Conservation (phyloP, 257 asterid genomes). For the Capsicum baccatum region DNA sequence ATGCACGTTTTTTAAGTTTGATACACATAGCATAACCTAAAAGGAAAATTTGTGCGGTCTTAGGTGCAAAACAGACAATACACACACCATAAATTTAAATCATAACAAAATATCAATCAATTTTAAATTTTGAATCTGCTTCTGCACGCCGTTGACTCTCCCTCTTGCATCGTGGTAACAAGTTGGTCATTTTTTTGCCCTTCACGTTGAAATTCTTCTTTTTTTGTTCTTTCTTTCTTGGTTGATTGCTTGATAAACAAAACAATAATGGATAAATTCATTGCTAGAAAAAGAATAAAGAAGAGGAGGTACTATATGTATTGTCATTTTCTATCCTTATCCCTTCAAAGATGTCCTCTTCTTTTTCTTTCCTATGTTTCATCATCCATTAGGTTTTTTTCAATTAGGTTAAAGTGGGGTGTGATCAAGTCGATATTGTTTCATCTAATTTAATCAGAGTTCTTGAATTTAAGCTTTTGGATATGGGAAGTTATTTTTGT, state of each 20-base stretch:
- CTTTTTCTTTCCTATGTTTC: constrained; percentile 22
- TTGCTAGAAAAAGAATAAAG: neutral
- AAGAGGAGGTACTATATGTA: neutral
- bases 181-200: neutral
- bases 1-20: neutral
- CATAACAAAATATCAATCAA: neutral
- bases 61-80: neutral
- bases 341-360: neutral
- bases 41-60: neutral
- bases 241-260: neutral
- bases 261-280: neutral
- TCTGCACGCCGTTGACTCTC: neutral
- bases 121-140: neutral
- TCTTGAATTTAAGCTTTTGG: too few relatives aligned
- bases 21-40: neutral
- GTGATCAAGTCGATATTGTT: too few relatives aligned
- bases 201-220: neutral
- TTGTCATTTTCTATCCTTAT: neutral
- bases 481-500: too few relatives aligned
- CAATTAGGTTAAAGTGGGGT: neutral
- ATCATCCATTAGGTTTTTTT: neutral
- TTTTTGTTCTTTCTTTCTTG: neutral
- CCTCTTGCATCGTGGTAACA: neutral
- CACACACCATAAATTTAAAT: neutral
- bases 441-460: too few relatives aligned